Conservation (phyloP, 805 yeast genomes). For the Danielia reshetovae region DNA sequence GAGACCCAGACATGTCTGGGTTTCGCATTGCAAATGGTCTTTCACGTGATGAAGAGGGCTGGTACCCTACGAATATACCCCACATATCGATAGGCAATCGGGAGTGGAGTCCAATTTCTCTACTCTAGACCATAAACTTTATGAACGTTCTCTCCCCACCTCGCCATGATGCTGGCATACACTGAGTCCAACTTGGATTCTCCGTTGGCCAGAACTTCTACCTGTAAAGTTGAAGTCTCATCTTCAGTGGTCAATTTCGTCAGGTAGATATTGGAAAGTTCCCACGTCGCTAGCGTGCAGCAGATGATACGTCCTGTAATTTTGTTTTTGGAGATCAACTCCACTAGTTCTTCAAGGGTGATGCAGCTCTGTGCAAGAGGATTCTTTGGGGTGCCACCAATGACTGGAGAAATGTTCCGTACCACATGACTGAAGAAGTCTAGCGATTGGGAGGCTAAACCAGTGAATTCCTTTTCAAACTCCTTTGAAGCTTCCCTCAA, state of each 20-base stretch:
- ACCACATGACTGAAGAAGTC: slow-evolving; percentile 12
- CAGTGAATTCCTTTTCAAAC: neutral
- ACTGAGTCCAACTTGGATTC: slow-evolving; percentile 10
- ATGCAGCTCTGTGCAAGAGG: neutral
- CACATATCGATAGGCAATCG: neutral
- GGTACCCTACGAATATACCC: neutral
- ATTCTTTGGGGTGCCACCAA: neutral
- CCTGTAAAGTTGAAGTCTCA: slow-evolving; percentile 2
- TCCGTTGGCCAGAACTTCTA: slow-evolving; percentile 1
- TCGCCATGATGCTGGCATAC: slow-evolving; percentile 11
- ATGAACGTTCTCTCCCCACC: slow-evolving; percentile 27
- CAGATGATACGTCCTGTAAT: slow-evolving; percentile 31
- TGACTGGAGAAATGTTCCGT: slow-evolving; percentile 10
- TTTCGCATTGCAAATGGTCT: neutral
- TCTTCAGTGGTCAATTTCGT: slow-evolving; percentile 7
- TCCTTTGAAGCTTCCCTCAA: neutral
- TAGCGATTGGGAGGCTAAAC: slow-evolving; percentile 2
- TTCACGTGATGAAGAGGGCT: slow-evolving; percentile 1
- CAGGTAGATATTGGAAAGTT: slow-evolving; percentile 19
- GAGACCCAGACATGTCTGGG: neutral
- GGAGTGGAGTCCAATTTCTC: neutral
- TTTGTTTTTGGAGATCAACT: slow-evolving; percentile 14
- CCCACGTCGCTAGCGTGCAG: slow-evolving; percentile 36
- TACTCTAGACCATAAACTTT: slow-evolving; percentile 35
- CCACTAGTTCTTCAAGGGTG: slow-evolving; percentile 13